A percentile compares a stretch with the other conserved stretches of the same genome.
These are phyloP conservation scores for Cryptococcus sp. DNA, from an alignment of 1,284 basidiomycete species.

Conservation along the genomic window DNA sequence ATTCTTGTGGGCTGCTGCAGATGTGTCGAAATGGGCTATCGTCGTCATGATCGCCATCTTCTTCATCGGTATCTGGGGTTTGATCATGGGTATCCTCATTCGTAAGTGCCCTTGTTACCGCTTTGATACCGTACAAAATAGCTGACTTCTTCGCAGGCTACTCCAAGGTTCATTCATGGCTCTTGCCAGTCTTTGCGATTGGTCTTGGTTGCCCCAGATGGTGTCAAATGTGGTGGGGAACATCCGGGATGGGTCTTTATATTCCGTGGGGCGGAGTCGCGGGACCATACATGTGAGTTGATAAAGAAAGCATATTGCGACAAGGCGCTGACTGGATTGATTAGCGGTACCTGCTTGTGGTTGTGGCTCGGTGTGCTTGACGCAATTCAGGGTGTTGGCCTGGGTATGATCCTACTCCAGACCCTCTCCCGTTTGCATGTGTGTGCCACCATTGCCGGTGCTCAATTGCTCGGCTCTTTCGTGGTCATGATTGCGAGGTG, in stretches of 20 bases:
- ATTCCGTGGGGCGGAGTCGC: conserved; percentile 83
- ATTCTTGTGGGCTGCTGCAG: conserved; percentile 80
- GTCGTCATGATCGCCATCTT: conserved; percentile 75
- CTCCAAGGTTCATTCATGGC: conserved; percentile 90
- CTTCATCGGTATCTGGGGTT: conserved; percentile 82
- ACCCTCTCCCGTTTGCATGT: conserved; percentile 89
- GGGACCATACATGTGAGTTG: conserved; percentile 71
- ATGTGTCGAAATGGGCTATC: conserved; percentile 76
- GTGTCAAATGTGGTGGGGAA: conserved; percentile 70
- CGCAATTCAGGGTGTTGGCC: conserved; percentile 86
- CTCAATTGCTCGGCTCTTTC: conserved; percentile 61
- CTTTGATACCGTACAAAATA: neutral
- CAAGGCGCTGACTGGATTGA: conserved; percentile 5
- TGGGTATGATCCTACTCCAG: conserved; percentile 91
- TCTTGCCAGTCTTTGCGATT: conserved; percentile 88
- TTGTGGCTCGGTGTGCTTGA: conserved; percentile 91
- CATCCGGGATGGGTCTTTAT: conserved; percentile 62
- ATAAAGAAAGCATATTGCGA: neutral
- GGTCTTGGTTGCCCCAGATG: conserved; percentile 87
- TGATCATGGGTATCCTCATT: conserved; percentile 72
- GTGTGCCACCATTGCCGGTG: conserved; percentile 83
- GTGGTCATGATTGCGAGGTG: conserved; percentile 54
- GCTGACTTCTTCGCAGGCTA: conserved; percentile 56
- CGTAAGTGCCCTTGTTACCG: conserved; percentile 38
- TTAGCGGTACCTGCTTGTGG: conserved; percentile 74